Base-by-base conservation (phyloP, 106 monocot genomes). In the Platanthera zijinensis region DNA sequence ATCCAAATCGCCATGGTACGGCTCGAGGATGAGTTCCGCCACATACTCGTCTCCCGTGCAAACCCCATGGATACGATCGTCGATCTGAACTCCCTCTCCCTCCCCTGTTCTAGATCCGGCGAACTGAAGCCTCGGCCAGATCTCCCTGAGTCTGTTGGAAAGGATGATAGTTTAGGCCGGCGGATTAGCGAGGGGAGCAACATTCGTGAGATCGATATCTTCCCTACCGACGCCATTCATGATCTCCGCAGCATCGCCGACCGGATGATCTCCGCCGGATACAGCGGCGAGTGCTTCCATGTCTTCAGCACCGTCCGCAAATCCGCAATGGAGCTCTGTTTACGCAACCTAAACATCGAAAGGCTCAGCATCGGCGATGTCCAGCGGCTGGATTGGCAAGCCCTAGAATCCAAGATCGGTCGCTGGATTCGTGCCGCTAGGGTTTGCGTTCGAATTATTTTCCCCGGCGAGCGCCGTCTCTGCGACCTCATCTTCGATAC, bases 21-120 rank as follows among this genome's bases (percentile, higher is more conserved):
- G 45, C 93, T 97, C 19, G 97, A 97, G 83, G 91, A 97, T 77
- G 97, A 97, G 85, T 94, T 97, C 84, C 84, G 91, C 8, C 78
- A 91, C 84, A 82, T 97, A 46, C 91, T 97, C 49, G 18, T 82
- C 48, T 72, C 91, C 45, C 84, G 88, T 5, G 78, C 86, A 10
- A 84, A 81, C 82, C 78, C 86, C 11, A 15, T 92, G 30, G 97
- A 99, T 21, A 72, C 88, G 5, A 78, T 91, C 48, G 57, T 87
- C 68, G 89, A 90, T 79, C 88, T 94, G 72, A 80, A 74, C 78
- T 87, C 86, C 5, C 68, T 88, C 49, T 81, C 84, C 76, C 78
- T 76, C 76, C 22, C 76, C 15, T 62, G 68, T 22, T 39, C 72
- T n/a, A 46, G 69, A 11, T 74, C 78, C 50, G 75, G 45, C 5